phyloP scores from a whole-genome alignment of 331 rosid genomes.

The Arachis monticola region DNA sequence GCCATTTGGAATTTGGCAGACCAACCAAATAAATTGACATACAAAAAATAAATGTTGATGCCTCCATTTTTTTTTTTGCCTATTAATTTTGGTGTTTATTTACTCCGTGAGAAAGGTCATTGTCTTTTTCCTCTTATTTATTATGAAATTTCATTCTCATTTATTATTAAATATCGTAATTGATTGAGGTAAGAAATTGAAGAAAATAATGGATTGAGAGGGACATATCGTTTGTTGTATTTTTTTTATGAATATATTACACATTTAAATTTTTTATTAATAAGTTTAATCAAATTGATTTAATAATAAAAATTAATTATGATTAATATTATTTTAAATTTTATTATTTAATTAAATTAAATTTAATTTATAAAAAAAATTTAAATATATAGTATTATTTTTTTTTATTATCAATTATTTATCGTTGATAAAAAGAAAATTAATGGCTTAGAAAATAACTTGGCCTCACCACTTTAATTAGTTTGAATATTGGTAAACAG shows the following conservation, averaged over 20 bases:
- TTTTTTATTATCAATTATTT: not conserved
- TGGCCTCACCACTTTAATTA: not conserved
- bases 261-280: no score
- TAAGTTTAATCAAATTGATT: no score
- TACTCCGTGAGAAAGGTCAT: constrained; percentile 18
- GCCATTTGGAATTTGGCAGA: constrained; percentile 29
- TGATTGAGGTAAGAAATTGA: not conserved
- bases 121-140: not conserved
- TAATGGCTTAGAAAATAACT: constrained; percentile 7
- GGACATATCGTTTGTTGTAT: constrained; percentile 14
- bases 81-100: not conserved
- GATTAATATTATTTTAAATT: no score
- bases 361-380: no score
- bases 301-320: no score
- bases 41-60: not conserved
- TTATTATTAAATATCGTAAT: not conserved
- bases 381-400: not conserved
- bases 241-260: not conserved
- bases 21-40: not conserved
- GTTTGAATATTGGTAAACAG: not conserved
- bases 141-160: constrained; percentile 4
- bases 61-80: not conserved
- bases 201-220: constrained; percentile 5
- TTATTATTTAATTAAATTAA: no score
- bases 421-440: constrained; percentile 2